Evolutionary conservation across 768 basidiomycete genomes (phyloP).

Genomic region (Agrocybe praecox): DNA sequence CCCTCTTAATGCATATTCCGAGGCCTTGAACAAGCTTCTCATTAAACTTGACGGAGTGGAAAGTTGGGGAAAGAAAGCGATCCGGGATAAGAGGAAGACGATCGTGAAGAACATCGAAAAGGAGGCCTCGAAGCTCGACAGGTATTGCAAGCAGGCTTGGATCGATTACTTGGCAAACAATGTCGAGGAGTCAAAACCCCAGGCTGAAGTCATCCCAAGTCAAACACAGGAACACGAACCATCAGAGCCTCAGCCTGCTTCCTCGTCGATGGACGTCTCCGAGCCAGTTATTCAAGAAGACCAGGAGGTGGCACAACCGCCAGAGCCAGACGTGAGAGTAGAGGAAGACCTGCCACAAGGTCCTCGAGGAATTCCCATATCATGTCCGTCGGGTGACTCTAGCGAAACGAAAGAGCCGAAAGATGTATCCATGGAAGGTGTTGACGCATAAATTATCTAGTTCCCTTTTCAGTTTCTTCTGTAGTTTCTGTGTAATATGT

Average conservation of each 20-base stretch:
- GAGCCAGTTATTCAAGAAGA: neutral
- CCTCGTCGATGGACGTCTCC: neutral
- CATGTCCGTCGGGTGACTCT: too few species aligned
- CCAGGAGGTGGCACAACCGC: neutral
- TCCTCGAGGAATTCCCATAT: neutral
- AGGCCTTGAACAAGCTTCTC: slow-evolving; percentile 64
- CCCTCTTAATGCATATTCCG: slow-evolving; percentile 60
- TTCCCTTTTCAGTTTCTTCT: neutral
- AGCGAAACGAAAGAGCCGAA: too few species aligned
- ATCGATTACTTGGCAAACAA: slow-evolving; percentile 24
- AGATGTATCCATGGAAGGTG: neutral
- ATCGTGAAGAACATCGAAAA: slow-evolving; percentile 62
- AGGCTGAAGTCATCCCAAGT: neutral
- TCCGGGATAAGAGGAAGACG: slow-evolving; percentile 52
- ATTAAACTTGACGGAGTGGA: slow-evolving; percentile 69
- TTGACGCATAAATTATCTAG: neutral
- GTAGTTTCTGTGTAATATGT: too few species aligned
- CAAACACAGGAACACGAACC: neutral
- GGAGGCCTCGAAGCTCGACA: slow-evolving; percentile 58
- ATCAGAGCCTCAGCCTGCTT: neutral
- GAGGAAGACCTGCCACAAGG: neutral
- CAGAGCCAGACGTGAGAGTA: too few species aligned
- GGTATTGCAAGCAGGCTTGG: slow-evolving; percentile 42
- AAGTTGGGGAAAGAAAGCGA: slow-evolving; percentile 56
- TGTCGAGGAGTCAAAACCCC: neutral